Evolutionary conservation across 2,329 filamentous ascomycete species (phyloP), one percentile per base, ranked within the genome.

Genomic region (Trichoderma oligosporum): DNA sequence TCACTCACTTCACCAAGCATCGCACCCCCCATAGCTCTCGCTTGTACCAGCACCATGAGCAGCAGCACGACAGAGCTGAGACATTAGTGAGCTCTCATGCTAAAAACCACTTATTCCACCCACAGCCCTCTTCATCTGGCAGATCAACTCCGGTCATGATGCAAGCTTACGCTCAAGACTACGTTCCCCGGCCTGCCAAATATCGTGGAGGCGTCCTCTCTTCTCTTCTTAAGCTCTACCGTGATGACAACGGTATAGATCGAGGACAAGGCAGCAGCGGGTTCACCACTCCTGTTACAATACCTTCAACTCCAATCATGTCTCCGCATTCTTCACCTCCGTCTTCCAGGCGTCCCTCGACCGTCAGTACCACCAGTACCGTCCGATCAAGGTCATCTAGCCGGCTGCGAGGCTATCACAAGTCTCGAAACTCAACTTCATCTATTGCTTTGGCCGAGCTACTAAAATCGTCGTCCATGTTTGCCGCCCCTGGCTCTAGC

Each of bases 191-290:
- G 39, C 88, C 88, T 4, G 73, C 78, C 20, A 81, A 86, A 61
- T 92, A 89, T 68, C 83, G 85, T 48, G 86, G 85, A 27, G 88
- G 90, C 27, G 82, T 93, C 45, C 75, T 95, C 1, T 85, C 86
- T 2, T 86, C 85, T 0, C 74, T 95, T 0, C 74, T 94, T 48
- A 89, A 86, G 69, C 77, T 91, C 8, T 86, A 89, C 65, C 79
- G 83, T 58, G 75, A 82, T 60, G 75, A 77, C 44, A 68, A 64
- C 63, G 64, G 65, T 58, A 64, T 63, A 59, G 67, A 62, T 57
- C 71, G 63, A 61, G 38, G 41, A 9, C 64, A 64, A 35, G 71
- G 66, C 12, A 71, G 66, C 54, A 76, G 74, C 61, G 75, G 72
- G 12, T 62, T 67, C 33, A 78, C 68, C 61, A 80, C 77, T 1